Percentiles rank a stretch among this genome's conserved stretches.
Conservation (phyloP, 1,284 basidiomycete genomes). For the Schizopora paradoxa region DNA sequence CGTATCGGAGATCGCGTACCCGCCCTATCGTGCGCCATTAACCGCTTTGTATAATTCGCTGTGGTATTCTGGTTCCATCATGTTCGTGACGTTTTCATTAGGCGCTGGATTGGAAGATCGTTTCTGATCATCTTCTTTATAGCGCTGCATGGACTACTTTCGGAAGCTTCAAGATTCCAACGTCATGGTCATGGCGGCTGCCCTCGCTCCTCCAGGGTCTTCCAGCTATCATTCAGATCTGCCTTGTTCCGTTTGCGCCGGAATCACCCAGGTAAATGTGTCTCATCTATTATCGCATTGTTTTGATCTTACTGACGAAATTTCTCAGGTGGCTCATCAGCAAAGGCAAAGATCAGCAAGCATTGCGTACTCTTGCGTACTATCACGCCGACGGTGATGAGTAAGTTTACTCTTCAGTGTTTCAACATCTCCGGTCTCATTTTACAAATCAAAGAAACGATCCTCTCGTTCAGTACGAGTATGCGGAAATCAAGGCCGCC, state of each 20-base stretch:
- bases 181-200: constrained; percentile 54
- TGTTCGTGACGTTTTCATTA: constrained; percentile 6
- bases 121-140: constrained; percentile 28
- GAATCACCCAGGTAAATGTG: constrained; percentile 62
- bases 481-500: constrained; percentile 55
- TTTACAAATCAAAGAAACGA: constrained; percentile 34
- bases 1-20: constrained; percentile 52
- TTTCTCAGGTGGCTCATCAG: constrained; percentile 53
- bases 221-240: constrained; percentile 50
- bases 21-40: constrained; percentile 44
- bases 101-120: constrained; percentile 6
- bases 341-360: constrained; percentile 44
- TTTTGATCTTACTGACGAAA: too few species aligned
- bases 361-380: constrained; percentile 43
- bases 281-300: too few species aligned
- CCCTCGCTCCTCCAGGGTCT: constrained; percentile 58
- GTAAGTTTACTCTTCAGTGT: constrained; percentile 26
- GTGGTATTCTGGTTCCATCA: constrained; percentile 32
- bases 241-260: constrained; percentile 49
- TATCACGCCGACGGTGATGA: constrained; percentile 51
- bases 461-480: constrained; percentile 56
- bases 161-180: constrained; percentile 49
- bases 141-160: constrained; percentile 55
- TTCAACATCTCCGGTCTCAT: neutral
- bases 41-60: constrained; percentile 53